Conservation (phyloP, 139 green algal species). For the Trebouxia sp. region DNA sequence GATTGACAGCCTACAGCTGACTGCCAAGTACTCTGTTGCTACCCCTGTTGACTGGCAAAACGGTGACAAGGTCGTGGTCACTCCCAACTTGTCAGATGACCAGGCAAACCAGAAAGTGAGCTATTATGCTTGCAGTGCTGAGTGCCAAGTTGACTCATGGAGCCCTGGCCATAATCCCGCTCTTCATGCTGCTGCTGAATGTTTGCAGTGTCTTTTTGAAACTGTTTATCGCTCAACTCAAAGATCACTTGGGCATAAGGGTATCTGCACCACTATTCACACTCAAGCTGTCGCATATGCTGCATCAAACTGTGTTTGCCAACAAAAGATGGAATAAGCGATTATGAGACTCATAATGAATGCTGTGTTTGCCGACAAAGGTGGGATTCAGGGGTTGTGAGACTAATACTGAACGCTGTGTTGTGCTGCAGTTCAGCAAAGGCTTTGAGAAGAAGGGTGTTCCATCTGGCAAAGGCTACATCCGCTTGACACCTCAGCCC, state of each 20-base stretch:
- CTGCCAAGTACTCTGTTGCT: conserved; percentile 55
- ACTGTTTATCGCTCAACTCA: too few relatives aligned
- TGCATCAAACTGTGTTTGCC: too few relatives aligned
- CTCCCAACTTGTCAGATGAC: conserved; percentile 56
- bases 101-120: conserved; percentile 52
- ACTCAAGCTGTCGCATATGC: too few relatives aligned
- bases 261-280: too few relatives aligned
- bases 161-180: not conserved
- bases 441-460: conserved; percentile 28
- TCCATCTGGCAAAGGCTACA: conserved; percentile 38
- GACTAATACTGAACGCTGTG: not conserved
- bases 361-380: too few relatives aligned
- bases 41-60: conserved; percentile 70
- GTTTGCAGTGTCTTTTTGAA: not conserved
- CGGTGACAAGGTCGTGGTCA: conserved; percentile 59
- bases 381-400: not conserved
- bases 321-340: too few relatives aligned
- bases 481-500: conserved; percentile 34
- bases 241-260: too few relatives aligned
- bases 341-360: too few relatives aligned
- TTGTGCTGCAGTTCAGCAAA: conserved; percentile 36
- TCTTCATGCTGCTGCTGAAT: not conserved
- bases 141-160: not conserved
- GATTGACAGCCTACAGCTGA: conserved; percentile 76
- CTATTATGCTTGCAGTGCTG: too few relatives aligned